A percentile compares a stretch with the other conserved stretches of the same genome.
These are phyloP conservation scores for Mimosa pudica DNA, from an alignment of 306 rosid species.

Conservation along the genomic window DNA sequence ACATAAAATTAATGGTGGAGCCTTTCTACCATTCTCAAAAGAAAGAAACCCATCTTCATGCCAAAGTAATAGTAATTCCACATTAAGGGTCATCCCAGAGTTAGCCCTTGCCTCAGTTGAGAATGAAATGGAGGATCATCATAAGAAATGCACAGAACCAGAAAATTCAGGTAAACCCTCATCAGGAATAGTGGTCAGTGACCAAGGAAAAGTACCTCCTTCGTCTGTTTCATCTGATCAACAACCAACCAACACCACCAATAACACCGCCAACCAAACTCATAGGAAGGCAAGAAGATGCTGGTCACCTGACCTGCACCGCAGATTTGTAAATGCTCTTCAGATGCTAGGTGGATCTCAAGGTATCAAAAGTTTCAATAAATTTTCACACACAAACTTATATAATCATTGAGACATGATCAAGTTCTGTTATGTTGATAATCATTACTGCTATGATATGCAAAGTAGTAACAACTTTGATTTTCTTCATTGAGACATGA, in stretches of 20 bases:
- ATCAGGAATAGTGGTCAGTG: constrained; percentile 29
- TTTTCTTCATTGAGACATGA: constrained; percentile 1
- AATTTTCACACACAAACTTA: background rate
- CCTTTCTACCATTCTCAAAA: constrained; percentile 87
- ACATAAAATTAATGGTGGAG: constrained; percentile 83
- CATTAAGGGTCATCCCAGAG: constrained; percentile 64
- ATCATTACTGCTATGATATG: constrained; percentile 10
- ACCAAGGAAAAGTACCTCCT: constrained; percentile 58
- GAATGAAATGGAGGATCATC: constrained; percentile 41
- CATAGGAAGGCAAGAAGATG: constrained; percentile 97
- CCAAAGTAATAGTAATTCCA: constrained; percentile 24
- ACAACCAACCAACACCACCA: constrained; percentile 42
- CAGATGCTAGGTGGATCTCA: constrained; percentile 99
- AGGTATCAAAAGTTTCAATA: constrained; percentile 48
- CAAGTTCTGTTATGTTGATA: background rate
- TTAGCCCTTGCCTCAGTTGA: constrained; percentile 64
- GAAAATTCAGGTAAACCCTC: constrained; percentile 38
- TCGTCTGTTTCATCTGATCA: constrained; percentile 35
- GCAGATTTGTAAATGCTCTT: constrained; percentile 94
- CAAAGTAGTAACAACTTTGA: background rate
- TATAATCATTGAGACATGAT: constrained; percentile 13
- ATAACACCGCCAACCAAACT: constrained; percentile 46
- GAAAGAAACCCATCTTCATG: constrained; percentile 43
- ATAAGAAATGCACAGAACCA: constrained; percentile 43
- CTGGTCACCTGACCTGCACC: constrained; percentile 98